A percentile compares a stretch with the other conserved stretches of the same genome.
Evolutionary conservation across 2,329 filamentous ascomycete species (phyloP).

Genomic region (Alternaria gaisen): DNA sequence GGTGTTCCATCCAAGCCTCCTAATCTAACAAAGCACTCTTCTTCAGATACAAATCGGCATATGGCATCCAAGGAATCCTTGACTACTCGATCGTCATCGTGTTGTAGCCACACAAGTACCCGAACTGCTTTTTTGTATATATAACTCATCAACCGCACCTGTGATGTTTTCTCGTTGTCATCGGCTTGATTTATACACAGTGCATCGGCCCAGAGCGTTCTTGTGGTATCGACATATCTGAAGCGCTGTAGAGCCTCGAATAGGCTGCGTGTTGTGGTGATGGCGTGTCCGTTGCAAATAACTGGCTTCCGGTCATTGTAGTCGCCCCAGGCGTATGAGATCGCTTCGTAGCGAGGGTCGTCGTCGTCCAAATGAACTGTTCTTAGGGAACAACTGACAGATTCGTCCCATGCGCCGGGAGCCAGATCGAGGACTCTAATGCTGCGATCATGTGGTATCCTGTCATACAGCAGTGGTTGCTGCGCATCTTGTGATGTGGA

Average conservation of each 20-base stretch:
- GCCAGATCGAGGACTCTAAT: background rate
- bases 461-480: no score
- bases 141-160: conserved; percentile 44
- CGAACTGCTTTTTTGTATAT: background rate
- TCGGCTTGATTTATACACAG: conserved; percentile 49
- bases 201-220: conserved; percentile 35
- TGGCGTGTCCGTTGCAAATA: background rate
- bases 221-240: background rate
- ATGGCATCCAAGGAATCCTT: background rate
- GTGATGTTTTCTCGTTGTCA: conserved; percentile 35
- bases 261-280: background rate
- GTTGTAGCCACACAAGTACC: conserved; percentile 6
- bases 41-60: background rate
- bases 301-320: background rate
- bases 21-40: background rate
- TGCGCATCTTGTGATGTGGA: no score
- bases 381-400: background rate
- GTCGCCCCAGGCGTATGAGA: conserved; percentile 26
- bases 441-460: no score
- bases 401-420: background rate
- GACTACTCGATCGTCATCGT: background rate
- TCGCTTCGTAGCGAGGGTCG: conserved; percentile 11
- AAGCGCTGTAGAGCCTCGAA: conserved; percentile 13
- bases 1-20: no score
- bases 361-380: background rate